Evolutionary conservation across 2,329 filamentous ascomycete genomes (phyloP).

Genomic region (Fusarium sp.): DNA sequence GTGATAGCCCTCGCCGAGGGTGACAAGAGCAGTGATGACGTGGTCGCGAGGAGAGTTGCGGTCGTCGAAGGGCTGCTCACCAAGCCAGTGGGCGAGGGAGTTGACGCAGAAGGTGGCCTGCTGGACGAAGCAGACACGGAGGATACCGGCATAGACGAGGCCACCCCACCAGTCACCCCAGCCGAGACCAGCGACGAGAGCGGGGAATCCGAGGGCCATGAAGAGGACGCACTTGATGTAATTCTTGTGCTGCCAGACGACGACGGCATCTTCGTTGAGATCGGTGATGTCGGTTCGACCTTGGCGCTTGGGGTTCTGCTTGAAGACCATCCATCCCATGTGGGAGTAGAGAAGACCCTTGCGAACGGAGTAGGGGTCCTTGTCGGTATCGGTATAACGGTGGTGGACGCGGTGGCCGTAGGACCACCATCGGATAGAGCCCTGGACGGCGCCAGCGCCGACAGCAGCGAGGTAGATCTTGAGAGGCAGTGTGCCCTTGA

Average conservation of each 20-base stretch:
- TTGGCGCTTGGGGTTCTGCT: conserved; percentile 92
- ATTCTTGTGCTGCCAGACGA: conserved; percentile 90
- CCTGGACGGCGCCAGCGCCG: conserved; percentile 87
- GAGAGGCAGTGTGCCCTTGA: conserved; percentile 82
- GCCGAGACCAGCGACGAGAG: conserved; percentile 80
- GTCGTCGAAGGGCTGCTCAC: conserved; percentile 93
- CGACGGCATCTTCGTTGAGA: conserved; percentile 87
- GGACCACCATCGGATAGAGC: conserved; percentile 91
- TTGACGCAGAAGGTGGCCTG: conserved; percentile 96
- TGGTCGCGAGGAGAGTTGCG: conserved; percentile 92
- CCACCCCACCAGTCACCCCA: conserved; percentile 89
- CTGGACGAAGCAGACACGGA: conserved; percentile 91
- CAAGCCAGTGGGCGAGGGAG: conserved; percentile 91
- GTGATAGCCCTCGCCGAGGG: conserved; percentile 91
- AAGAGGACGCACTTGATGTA: conserved; percentile 85
- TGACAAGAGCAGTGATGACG: conserved; percentile 87
- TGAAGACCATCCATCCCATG: conserved; percentile 93
- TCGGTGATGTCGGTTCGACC: conserved; percentile 92
- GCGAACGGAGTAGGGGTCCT: conserved; percentile 92
- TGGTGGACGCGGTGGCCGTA: conserved; percentile 90
- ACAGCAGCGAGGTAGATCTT: conserved; percentile 87
- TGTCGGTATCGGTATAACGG: conserved; percentile 92
- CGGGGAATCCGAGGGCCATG: conserved; percentile 85
- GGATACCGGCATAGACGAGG: conserved; percentile 87
- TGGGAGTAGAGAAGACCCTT: conserved; percentile 87